Conservation (phyloP, 768 basidiomycete genomes). For the Lactarius deliciosus region DNA sequence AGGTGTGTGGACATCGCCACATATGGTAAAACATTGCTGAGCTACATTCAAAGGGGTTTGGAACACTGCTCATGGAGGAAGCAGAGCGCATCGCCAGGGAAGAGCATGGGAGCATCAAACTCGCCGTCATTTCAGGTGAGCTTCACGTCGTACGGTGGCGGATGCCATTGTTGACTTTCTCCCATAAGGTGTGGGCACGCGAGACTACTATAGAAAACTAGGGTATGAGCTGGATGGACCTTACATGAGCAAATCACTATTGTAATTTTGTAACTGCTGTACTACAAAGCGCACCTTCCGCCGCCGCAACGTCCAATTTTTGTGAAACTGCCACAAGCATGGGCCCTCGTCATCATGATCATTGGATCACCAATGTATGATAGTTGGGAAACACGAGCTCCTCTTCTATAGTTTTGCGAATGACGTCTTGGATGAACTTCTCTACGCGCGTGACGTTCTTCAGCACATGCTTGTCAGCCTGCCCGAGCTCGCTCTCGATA, state of each 20-base stretch:
- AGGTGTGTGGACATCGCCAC: constrained; percentile 43
- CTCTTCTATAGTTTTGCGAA: constrained; percentile 92
- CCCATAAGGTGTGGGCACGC: constrained; percentile 82
- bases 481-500: constrained; percentile 97
- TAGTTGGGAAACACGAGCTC: constrained; percentile 97
- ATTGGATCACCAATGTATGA: constrained; percentile 55
- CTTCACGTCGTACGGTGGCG: background rate
- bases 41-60: constrained; percentile 72
- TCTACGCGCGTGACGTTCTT: constrained; percentile 96
- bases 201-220: constrained; percentile 93
- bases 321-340: background rate
- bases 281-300: constrained; percentile 7
- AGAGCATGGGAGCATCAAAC: constrained; percentile 92
- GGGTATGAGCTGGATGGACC: constrained; percentile 95
- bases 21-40: constrained; percentile 4
- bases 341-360: background rate
- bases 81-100: constrained; percentile 97
- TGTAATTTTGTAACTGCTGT: constrained; percentile 19
- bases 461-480: constrained; percentile 91
- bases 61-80: constrained; percentile 97
- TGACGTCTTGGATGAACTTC: constrained; percentile 91
- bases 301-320: background rate
- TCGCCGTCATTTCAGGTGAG: constrained; percentile 95
- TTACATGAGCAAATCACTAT: constrained; percentile 90
- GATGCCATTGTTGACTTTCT: constrained; percentile 1